phyloP scores from a whole-genome alignment of 768 basidiomycete species.

The Trametes cingulata region DNA sequence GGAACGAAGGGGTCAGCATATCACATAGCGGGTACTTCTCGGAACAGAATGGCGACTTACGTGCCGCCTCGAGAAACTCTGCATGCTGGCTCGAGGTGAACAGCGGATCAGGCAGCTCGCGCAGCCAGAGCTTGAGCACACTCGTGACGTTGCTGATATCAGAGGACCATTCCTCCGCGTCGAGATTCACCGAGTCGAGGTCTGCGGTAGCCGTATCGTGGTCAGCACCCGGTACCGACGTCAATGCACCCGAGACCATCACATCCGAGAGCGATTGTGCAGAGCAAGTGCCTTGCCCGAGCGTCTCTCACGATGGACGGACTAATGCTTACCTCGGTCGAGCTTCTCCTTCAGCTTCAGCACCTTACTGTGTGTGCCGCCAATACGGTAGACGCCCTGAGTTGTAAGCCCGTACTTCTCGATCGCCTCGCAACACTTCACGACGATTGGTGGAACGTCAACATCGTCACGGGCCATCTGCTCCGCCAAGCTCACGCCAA shows the following conservation, averaged over 20 bases:
- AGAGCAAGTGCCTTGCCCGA: background rate
- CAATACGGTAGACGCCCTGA: conserved; percentile 92
- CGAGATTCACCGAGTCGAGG: conserved; percentile 83
- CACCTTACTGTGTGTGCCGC: conserved; percentile 88
- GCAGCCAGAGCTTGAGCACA: conserved; percentile 92
- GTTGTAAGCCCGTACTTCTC: conserved; percentile 83
- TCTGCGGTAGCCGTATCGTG: conserved; percentile 47
- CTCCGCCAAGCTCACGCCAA: conserved; percentile 89
- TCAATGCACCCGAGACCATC: background rate
- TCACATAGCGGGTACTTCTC: background rate
- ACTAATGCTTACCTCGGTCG: conserved; percentile 67
- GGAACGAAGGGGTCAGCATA: background rate
- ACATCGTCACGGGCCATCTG: conserved; percentile 91
- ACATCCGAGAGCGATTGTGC: background rate
- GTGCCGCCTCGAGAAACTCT: conserved; percentile 93
- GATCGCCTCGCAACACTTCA: conserved; percentile 89
- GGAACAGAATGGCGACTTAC: conserved; percentile 49
- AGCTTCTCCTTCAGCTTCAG: conserved; percentile 77
- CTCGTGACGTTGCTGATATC: conserved; percentile 98
- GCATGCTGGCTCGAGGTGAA: conserved; percentile 82
- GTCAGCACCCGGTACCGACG: background rate
- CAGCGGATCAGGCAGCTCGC: conserved; percentile 93
- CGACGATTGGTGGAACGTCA: conserved; percentile 85
- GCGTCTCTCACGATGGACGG: background rate
- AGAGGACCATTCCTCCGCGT: conserved; percentile 85